Percentiles rank a stretch among this genome's conserved stretches.
Evolutionary conservation across 495 filamentous ascomycete species (phyloP).

Genomic region (Bombardia bombarda): DNA sequence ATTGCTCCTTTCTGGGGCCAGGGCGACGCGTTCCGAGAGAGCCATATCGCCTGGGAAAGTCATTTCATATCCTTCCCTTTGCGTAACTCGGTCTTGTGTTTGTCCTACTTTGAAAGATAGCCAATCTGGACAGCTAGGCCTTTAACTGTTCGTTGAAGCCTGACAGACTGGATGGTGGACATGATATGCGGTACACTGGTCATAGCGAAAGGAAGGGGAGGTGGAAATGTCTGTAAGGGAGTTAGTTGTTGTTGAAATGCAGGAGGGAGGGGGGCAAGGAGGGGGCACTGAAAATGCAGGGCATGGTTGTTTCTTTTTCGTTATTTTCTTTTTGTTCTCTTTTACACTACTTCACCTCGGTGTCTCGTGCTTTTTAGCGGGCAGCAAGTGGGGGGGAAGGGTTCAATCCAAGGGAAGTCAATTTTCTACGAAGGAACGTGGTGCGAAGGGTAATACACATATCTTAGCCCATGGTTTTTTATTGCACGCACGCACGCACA

Average conservation of each 20-base stretch:
- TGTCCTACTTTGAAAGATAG: conserved; percentile 4
- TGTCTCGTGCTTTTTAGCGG: not conserved
- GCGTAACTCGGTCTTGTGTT: conserved; percentile 12
- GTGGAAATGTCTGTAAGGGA: conserved; percentile 19
- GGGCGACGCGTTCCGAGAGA: conserved; percentile 3
- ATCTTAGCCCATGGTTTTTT: not conserved
- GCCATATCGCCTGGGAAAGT: conserved; percentile 4
- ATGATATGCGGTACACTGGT: conserved; percentile 16
- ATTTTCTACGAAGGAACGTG: not conserved
- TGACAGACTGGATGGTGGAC: conserved; percentile 11
- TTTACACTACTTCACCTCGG: conserved; percentile 2
- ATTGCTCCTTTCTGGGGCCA: conserved; percentile 5
- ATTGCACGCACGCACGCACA: too few relatives aligned
- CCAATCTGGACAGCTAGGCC: conserved; percentile 7
- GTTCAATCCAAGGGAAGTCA: conserved; percentile 1
- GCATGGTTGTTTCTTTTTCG: conserved; percentile 20
- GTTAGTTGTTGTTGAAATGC: conserved; percentile 26
- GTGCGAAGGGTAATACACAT: conserved; percentile 1
- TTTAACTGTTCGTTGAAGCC: too few relatives aligned
- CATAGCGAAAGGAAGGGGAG: conserved; percentile 8
- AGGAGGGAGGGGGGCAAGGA: conserved; percentile 19
- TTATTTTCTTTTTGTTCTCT: conserved; percentile 1
- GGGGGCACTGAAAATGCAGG: conserved; percentile 29
- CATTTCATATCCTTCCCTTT: too few relatives aligned
- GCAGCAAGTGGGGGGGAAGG: not conserved